Evolutionary conservation across 306 rosid species (phyloP).

Genomic region (Astragalus glycyphyllos): DNA sequence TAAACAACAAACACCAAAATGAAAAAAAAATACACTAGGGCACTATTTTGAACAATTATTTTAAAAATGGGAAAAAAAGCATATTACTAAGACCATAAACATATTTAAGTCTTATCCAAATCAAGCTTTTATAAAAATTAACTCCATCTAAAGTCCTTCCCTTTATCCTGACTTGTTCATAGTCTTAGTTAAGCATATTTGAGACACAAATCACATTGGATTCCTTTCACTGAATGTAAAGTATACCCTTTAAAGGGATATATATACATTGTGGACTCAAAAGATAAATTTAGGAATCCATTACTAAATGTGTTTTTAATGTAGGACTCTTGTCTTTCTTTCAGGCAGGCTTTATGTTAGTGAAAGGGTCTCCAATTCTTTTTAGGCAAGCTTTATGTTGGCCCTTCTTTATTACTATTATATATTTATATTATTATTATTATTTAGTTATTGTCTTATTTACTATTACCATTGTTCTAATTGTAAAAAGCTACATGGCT

Average conservation of each 20-base stretch:
- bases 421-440: neutral
- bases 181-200: slow-evolving; percentile 43
- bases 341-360: slow-evolving; percentile 59
- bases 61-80: too few species aligned
- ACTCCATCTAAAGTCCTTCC: neutral
- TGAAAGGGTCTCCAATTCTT: slow-evolving; percentile 50
- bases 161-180: slow-evolving; percentile 10
- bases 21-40: too few species aligned
- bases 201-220: slow-evolving; percentile 59
- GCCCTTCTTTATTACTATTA: slow-evolving; percentile 14
- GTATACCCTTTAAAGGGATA: slow-evolving; percentile 50
- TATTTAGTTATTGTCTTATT: neutral
- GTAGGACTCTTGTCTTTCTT: slow-evolving; percentile 62
- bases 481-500: slow-evolving; percentile 36
- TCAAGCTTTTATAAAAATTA: neutral
- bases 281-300: slow-evolving; percentile 53
- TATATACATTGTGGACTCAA: slow-evolving; percentile 49
- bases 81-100: too few species aligned
- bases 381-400: slow-evolving; percentile 58
- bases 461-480: neutral
- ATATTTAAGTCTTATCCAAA: neutral
- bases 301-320: slow-evolving; percentile 50
- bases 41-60: too few species aligned
- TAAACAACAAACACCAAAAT: too few species aligned
- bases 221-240: slow-evolving; percentile 64